Evolutionary conservation across 805 yeast genomes (phyloP).

Genomic region (Isabelozyma heimii): DNA sequence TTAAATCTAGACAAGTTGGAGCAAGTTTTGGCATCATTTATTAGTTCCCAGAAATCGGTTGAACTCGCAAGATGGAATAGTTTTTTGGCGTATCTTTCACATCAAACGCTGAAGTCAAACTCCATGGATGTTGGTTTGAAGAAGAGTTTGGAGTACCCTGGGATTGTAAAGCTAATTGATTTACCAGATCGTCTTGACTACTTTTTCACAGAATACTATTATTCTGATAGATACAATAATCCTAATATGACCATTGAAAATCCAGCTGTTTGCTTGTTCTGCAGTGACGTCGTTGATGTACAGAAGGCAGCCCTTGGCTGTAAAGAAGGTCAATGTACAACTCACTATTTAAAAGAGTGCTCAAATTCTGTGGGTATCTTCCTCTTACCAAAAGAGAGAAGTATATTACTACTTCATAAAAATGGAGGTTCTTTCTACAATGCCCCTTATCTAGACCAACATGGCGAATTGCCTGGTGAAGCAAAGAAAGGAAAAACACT

Average conservation of each 20-base stretch:
- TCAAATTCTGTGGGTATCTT: slow-evolving; percentile 67
- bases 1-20: slow-evolving; percentile 45
- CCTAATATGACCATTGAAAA: slow-evolving; percentile 48
- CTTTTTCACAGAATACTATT: slow-evolving; percentile 61
- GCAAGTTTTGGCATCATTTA: slow-evolving; percentile 16
- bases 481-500: slow-evolving; percentile 71
- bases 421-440: slow-evolving; percentile 81
- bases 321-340: slow-evolving; percentile 72
- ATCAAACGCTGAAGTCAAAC: not conserved
- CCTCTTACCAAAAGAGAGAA: slow-evolving; percentile 66
- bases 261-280: slow-evolving; percentile 84
- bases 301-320: slow-evolving; percentile 60
- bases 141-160: slow-evolving; percentile 57
- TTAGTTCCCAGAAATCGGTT: slow-evolving; percentile 7
- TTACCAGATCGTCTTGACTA: slow-evolving; percentile 67
- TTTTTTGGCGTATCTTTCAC: slow-evolving; percentile 14
- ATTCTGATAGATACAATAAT: slow-evolving; percentile 40
- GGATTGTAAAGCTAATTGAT: slow-evolving; percentile 54
- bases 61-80: slow-evolving; percentile 23
- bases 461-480: slow-evolving; percentile 82
- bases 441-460: slow-evolving; percentile 81
- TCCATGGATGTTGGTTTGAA: slow-evolving; percentile 10
- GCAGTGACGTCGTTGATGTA: slow-evolving; percentile 67
- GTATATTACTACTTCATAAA: slow-evolving; percentile 60
- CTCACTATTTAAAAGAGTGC: slow-evolving; percentile 65